Percentiles rank a stretch among this genome's conserved stretches.
Evolutionary conservation across 1,139 yeast genomes (phyloP).

Genomic region (Debaryomyces fabryi): DNA sequence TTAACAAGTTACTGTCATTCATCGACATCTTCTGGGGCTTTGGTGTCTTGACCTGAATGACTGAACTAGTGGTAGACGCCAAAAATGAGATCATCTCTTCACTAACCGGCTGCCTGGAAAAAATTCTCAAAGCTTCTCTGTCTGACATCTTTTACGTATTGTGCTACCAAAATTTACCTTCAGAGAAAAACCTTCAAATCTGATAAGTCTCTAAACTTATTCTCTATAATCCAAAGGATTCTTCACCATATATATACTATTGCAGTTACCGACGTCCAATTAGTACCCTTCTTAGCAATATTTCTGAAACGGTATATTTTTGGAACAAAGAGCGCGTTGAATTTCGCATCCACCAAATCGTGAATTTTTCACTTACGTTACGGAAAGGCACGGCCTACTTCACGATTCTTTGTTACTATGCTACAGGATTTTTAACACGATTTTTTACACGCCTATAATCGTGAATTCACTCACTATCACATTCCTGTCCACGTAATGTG

Average conservation of each 20-base stretch:
- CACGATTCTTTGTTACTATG: constrained; percentile 2
- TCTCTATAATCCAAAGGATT: background rate
- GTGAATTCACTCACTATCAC: background rate
- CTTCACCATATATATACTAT: constrained; percentile 1
- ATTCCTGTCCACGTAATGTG: background rate
- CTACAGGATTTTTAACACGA: background rate
- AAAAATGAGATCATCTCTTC: constrained; percentile 79
- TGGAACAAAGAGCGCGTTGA: constrained; percentile 6
- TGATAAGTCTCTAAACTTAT: background rate
- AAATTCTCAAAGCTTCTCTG: constrained; percentile 67
- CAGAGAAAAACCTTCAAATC: constrained; percentile 1
- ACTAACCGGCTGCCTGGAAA: constrained; percentile 75
- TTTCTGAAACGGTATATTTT: constrained; percentile 3
- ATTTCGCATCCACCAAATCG: constrained; percentile 7
- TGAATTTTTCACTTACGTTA: constrained; percentile 5
- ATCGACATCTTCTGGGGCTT: constrained; percentile 23
- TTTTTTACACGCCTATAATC: background rate
- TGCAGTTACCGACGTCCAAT: background rate
- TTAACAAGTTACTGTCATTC: constrained; percentile 20
- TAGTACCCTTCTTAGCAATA: constrained; percentile 4
- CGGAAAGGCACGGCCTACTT: constrained; percentile 6
- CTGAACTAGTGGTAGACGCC: constrained; percentile 78
- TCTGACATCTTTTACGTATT: constrained; percentile 37
- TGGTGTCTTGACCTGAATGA: constrained; percentile 58
- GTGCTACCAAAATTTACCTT: background rate